Conservation (phyloP, 257 asterid genomes). For the Asclepias syriaca region DNA sequence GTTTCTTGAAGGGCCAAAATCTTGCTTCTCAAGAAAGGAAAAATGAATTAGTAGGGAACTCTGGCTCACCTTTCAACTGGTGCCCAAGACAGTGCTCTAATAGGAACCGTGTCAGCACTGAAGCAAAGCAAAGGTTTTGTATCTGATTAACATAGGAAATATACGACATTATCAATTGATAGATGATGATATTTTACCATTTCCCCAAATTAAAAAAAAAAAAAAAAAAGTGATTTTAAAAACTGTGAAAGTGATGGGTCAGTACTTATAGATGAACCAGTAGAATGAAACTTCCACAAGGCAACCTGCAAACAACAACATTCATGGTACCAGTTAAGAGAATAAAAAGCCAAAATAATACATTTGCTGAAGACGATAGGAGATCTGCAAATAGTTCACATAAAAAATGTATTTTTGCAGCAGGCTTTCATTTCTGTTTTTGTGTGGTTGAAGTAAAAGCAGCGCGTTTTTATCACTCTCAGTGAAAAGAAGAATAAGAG, state of each 20-base stretch:
- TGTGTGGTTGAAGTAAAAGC: too few relatives aligned
- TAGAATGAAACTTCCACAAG: slow-evolving; percentile 69
- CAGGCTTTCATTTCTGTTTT: too few relatives aligned
- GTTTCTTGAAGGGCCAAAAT: neutral
- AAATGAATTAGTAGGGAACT: neutral
- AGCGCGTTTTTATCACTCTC: too few relatives aligned
- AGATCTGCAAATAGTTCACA: neutral
- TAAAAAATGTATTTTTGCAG: too few relatives aligned
- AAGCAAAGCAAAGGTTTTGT: slow-evolving; percentile 80
- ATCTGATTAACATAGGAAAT: slow-evolving; percentile 34
- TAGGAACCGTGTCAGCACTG: slow-evolving; percentile 78
- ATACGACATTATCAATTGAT: neutral
- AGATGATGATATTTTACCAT: neutral
- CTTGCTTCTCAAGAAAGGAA: neutral
- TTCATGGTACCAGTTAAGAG: neutral
- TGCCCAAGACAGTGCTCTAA: slow-evolving; percentile 85
- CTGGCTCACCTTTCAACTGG: slow-evolving; percentile 59
- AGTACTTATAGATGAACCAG: slow-evolving; percentile 64
- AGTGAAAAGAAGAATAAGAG: too few relatives aligned
- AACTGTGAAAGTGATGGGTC: slow-evolving; percentile 9
- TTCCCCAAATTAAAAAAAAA: too few relatives aligned
- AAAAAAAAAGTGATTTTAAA: slow-evolving; percentile 11
- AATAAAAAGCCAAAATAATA: neutral
- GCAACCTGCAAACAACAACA: slow-evolving; percentile 56
- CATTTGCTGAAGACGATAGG: neutral